These are phyloP conservation scores for Fonsecaea erecta DNA, from an alignment of 2,329 filamentous ascomycete species.

Conservation along the genomic window DNA sequence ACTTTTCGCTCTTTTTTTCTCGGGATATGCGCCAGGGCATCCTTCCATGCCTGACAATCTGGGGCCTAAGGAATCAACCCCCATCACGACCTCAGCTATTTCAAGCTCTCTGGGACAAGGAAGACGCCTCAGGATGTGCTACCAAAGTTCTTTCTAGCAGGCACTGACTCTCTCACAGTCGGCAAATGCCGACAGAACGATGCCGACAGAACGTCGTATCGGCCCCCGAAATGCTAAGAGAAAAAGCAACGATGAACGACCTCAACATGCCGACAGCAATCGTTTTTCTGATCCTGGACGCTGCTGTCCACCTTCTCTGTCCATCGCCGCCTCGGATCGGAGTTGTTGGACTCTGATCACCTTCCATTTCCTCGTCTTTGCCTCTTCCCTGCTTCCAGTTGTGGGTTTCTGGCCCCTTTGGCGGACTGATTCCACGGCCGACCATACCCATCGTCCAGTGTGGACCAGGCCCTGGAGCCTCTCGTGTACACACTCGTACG, in stretches of 20 bases:
- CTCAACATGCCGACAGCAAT: background rate
- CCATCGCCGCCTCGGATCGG: no score
- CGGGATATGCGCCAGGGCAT: background rate
- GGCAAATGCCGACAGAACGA: background rate
- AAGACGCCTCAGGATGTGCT: background rate
- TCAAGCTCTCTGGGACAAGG: background rate
- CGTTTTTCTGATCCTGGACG: background rate
- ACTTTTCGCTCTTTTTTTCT: background rate
- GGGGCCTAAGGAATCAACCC: background rate
- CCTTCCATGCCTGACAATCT: background rate
- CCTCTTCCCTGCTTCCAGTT: background rate
- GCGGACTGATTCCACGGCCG: background rate
- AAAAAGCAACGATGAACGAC: background rate
- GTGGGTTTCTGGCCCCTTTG: background rate
- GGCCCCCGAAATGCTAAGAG: background rate
- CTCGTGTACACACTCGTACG: no score
- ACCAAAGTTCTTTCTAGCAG: background rate
- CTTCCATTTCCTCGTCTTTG: background rate
- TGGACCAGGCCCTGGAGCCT: no score
- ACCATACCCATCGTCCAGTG: no score
- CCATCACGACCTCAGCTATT: background rate
- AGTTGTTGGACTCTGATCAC: background rate
- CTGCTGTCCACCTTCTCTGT: background rate
- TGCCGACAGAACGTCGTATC: background rate
- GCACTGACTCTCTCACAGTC: background rate